These are phyloP conservation scores for Suillus hirtellus DNA, from an alignment of 768 basidiomycete genomes.

Conservation along the genomic window DNA sequence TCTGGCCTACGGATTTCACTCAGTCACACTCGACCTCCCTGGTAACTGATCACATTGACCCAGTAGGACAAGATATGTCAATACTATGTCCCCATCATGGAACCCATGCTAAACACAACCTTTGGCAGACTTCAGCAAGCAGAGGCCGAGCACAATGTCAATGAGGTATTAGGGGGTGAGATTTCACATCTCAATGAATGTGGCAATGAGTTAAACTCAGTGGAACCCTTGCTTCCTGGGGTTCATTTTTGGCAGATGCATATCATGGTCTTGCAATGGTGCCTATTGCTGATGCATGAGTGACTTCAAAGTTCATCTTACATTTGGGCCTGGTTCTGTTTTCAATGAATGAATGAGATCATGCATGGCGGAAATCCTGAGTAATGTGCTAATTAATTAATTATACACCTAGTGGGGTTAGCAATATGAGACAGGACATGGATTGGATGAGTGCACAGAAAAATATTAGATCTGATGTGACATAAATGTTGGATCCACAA, in stretches of 20 bases:
- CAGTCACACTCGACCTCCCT: slow-evolving; percentile 10
- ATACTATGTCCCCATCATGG: slow-evolving; percentile 31
- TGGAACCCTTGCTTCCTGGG: slow-evolving; percentile 25
- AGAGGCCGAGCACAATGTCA: slow-evolving; percentile 2
- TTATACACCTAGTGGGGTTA: too few relatives aligned
- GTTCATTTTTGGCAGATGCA: slow-evolving; percentile 75
- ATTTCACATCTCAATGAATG: neutral
- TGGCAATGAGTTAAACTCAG: slow-evolving; percentile 7
- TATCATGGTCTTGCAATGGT: slow-evolving; percentile 83
- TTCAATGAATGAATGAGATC: slow-evolving; percentile 1
- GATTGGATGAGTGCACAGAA: too few relatives aligned
- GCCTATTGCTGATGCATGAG: slow-evolving; percentile 81
- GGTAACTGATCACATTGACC: slow-evolving; percentile 21
- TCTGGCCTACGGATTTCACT: slow-evolving; percentile 11
- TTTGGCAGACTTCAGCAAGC: slow-evolving; percentile 12
- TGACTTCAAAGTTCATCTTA: slow-evolving; percentile 15
- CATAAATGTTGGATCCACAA: too few relatives aligned
- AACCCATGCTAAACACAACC: slow-evolving; percentile 29
- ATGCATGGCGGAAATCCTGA: neutral
- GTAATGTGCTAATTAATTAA: too few relatives aligned
- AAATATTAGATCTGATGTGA: too few relatives aligned
- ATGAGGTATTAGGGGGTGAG: slow-evolving; percentile 4
- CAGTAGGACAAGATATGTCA: slow-evolving; percentile 35
- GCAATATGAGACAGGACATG: too few relatives aligned
- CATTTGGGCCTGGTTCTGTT: neutral